These are phyloP conservation scores for Trametes sp. DNA, from an alignment of 1,284 basidiomycete genomes.

Conservation along the genomic window DNA sequence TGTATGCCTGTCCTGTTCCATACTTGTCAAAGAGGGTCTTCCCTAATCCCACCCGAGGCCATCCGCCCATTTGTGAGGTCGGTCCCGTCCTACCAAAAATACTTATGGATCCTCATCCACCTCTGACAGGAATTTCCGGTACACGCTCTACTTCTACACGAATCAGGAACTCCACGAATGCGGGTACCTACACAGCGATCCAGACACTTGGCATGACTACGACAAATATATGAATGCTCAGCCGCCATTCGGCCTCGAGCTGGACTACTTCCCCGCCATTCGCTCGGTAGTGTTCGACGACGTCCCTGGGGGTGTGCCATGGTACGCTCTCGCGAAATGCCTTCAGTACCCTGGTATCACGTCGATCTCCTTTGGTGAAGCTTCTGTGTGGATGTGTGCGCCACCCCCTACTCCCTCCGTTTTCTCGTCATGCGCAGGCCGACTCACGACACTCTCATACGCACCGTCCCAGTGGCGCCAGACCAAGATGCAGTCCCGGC, in stretches of 20 bases:
- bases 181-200: no score
- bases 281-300: not conserved
- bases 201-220: no score
- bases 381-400: not conserved
- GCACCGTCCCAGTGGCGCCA: not conserved
- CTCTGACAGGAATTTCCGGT: no score
- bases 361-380: not conserved
- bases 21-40: no score
- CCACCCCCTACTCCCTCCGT: not conserved
- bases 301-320: not conserved
- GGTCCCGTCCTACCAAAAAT: no score
- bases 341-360: not conserved
- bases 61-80: no score
- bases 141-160: no score
- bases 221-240: no score
- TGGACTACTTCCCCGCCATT: not conserved
- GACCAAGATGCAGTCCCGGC: not conserved
- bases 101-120: no score
- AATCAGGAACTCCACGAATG: no score
- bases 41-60: no score
- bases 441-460: not conserved
- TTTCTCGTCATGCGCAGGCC: not conserved
- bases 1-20: no score
- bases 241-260: not conserved
- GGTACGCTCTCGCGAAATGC: not conserved